A percentile compares a stretch with the other conserved stretches of the same genome.
Conservation (phyloP, 208 protist species). For the Acanthamoeba healyi region DNA sequence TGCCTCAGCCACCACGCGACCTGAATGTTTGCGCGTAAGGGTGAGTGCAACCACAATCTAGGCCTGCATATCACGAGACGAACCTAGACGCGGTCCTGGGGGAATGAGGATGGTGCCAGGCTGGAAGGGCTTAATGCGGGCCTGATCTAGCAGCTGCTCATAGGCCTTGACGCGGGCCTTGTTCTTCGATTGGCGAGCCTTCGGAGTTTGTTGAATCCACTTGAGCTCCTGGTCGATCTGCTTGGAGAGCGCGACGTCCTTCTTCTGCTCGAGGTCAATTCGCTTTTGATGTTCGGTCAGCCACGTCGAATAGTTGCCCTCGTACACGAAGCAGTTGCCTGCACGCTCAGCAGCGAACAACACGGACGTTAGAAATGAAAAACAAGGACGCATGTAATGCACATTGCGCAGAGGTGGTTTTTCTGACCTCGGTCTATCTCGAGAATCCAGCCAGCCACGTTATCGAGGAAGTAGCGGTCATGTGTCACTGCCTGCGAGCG, state of each 20-base stretch:
- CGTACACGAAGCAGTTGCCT: slow-evolving; percentile 33
- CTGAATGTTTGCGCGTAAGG: not conserved
- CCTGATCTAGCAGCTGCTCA: slow-evolving; percentile 53
- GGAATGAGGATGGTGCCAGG: slow-evolving; percentile 80
- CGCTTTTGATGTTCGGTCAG: slow-evolving; percentile 77
- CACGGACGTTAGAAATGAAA: not conserved
- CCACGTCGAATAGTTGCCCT: slow-evolving; percentile 85
- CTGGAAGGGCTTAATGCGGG: not conserved
- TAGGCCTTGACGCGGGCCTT: slow-evolving; percentile 74
- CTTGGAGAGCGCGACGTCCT: slow-evolving; percentile 74
- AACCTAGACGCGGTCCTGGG: slow-evolving; percentile 81
- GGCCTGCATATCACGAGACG: not conserved
- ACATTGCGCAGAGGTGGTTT: no score
- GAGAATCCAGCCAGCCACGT: slow-evolving; percentile 85
- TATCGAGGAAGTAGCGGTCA: slow-evolving; percentile 89
- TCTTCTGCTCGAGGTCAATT: slow-evolving; percentile 65
- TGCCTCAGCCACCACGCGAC: not conserved
- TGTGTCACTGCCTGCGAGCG: slow-evolving; percentile 83
- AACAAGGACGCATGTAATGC: no score
- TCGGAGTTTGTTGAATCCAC: slow-evolving; percentile 79
- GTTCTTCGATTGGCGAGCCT: slow-evolving; percentile 78
- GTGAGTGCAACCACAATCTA: not conserved
- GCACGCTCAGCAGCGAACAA: not conserved
- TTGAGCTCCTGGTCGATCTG: slow-evolving; percentile 82
- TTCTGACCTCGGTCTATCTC: slow-evolving; percentile 70